Evolutionary conservation across 352 stramenopile genomes (phyloP).

Genomic region (Phytophthora citrophthora): DNA sequence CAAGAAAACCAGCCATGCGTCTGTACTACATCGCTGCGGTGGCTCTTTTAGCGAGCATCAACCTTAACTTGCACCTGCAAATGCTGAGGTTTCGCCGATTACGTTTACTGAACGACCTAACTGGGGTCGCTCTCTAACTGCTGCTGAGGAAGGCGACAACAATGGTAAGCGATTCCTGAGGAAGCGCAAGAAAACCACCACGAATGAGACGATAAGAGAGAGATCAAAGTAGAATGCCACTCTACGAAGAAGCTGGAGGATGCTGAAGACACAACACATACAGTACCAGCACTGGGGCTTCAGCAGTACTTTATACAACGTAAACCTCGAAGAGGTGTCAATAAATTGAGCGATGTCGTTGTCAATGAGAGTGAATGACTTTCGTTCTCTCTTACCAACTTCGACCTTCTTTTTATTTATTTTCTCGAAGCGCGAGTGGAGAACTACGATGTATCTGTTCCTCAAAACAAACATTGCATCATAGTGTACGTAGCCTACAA

Average conservation of each 20-base stretch:
- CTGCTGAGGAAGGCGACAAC: neutral
- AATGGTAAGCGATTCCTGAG: neutral
- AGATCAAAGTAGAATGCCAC: neutral
- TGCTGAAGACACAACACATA: neutral
- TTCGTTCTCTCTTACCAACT: too few species aligned
- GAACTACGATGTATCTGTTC: too few species aligned
- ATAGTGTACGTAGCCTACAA: too few species aligned
- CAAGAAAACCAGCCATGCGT: too few species aligned
- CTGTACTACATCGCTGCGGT: neutral
- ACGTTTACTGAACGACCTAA: conserved; percentile 6
- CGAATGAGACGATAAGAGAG: neutral
- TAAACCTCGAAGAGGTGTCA: too few species aligned
- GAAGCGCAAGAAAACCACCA: neutral
- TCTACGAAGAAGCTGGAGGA: neutral
- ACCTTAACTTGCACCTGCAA: neutral
- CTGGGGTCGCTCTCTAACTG: too few species aligned
- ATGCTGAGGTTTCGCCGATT: conserved; percentile 1
- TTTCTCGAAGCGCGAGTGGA: too few species aligned
- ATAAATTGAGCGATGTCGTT: neutral
- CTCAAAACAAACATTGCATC: too few species aligned
- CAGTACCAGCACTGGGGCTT: neutral
- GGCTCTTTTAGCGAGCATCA: neutral
- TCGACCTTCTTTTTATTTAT: too few species aligned
- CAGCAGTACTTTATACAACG: neutral
- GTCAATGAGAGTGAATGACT: too few species aligned